A percentile compares a stretch with the other conserved stretches of the same genome.
These are phyloP conservation scores for Scytalidium lignicola DNA, from an alignment of 2,329 filamentous ascomycete species.

Conservation along the genomic window DNA sequence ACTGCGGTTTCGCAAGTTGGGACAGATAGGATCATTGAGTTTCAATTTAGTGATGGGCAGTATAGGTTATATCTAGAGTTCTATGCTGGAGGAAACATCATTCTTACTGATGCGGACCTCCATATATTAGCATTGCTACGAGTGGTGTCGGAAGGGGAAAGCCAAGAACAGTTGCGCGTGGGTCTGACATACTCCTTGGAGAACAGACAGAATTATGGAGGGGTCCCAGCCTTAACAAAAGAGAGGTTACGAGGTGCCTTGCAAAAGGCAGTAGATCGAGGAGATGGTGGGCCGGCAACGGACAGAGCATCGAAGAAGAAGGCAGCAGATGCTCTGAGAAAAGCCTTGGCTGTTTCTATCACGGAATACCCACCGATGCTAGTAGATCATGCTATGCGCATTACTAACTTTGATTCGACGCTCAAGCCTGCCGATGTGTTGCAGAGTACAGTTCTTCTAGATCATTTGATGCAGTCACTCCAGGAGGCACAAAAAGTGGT, in stretches of 20 bases:
- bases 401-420: conserved; percentile 63
- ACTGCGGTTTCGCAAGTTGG: conserved; percentile 81
- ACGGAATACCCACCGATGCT: conserved; percentile 85
- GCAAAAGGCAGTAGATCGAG: conserved; percentile 57
- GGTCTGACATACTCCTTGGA: conserved; percentile 76
- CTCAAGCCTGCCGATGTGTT: conserved; percentile 66
- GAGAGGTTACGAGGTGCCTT: conserved; percentile 68
- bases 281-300: conserved; percentile 41
- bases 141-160: conserved; percentile 72
- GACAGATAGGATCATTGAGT: conserved; percentile 87
- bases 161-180: conserved; percentile 76
- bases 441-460: conserved; percentile 57
- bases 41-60: conserved; percentile 86
- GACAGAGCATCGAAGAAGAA: conserved; percentile 70
- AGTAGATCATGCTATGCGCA: conserved; percentile 76
- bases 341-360: conserved; percentile 76
- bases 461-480: conserved; percentile 63
- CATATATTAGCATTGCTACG: conserved; percentile 79
- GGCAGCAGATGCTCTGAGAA: conserved; percentile 68
- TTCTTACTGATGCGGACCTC: conserved; percentile 79
- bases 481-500: conserved; percentile 66
- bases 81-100: conserved; percentile 92
- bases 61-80: conserved; percentile 91
- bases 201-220: conserved; percentile 76
- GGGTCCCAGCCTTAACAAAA: conserved; percentile 68